Evolutionary conservation across 495 filamentous ascomycete species (phyloP), one percentile per base, ranked within the genome.

Genomic region (Talaromyces adpressus): DNA sequence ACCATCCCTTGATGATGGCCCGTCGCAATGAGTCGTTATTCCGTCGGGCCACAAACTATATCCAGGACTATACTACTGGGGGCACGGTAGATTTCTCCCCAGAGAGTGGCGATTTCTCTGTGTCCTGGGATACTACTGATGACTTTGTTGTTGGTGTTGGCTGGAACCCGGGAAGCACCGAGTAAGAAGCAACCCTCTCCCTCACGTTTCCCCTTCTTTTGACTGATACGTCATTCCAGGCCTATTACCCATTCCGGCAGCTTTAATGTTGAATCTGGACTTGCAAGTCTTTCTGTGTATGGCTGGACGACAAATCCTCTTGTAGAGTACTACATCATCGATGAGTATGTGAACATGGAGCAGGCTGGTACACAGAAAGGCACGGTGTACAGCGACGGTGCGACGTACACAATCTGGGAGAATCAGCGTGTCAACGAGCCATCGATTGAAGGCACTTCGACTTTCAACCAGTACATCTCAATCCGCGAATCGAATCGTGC

Each of bases 81-180:
- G 77, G 73, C 6, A 71, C 71, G 62, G 79, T 87, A 5, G 74
- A 70, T 52, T 88, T 86, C 70, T 83, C 81, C 66, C 89, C 67
- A 82, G 80, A 36, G 67, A 73, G 68, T 20, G 84, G 85, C 22
- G 68, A 74, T 59, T 88, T 87, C 77, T 81, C 72, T 59, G 77
- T 83, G 7, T 77, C 57, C 16, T 88, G 85, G 85, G 71, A 68
- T 22, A 76, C 79, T 62, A 73, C 73, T 58, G 82, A 82, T 53
- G 85, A 86, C 74, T 87, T 85, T 63, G 83, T 86, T 59, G 83
- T 79, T 27, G 86, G 86, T 49, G 87, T 86, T 74, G 85, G 85
- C 22, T 87, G 84, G 85, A 78, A 76, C 60, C 78, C 84, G 20
- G 84, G 85, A 58, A 72, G 68, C 18, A 59, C 75, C 54, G 75